Base-by-base conservation (phyloP, 306 rosid species). In the Ormosia emarginata region DNA sequence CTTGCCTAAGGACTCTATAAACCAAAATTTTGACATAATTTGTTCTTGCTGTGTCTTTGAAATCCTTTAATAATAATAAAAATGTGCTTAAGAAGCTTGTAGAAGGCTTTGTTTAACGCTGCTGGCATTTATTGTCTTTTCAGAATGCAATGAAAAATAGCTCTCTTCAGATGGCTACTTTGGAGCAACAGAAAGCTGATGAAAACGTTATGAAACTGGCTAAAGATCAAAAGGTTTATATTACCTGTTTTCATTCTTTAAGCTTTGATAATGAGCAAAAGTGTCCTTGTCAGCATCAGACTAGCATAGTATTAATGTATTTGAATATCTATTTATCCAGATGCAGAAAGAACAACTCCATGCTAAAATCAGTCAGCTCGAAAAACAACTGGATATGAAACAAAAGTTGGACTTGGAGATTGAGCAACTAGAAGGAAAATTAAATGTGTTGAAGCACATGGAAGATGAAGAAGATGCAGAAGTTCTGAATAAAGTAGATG, bases 391-490 rank as follows among this genome's bases (percentile, higher is more conserved):
- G 47, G 99, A 96, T 82, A 85, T 87, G 85, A 93, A 91, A 82
- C 99, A 96, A 90, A 88, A 90, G 57, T 84, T 96, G 75, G 99
- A 92, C 77, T 80, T 96, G 90, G 98, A 96, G 85, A 96, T 96
- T 88, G 93, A 93, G 85, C 91, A 88, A 61, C 85, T 94, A 37
- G 88, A 85, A 90, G 99, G 97, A 44, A 67, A 86, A 29, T 49
- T 96, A 62, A 96, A 88, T 88, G 97, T 96, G 44, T 86, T 94
- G 93, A 90, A 83, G 85, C 97, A 90, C 92, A 91, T 96, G 88
- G 94, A 84, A 83, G 99, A 90, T 79, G 97, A 89, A 61, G 96
- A 91, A 66, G 98, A 94, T 92, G 92, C 41, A 63, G 98, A 93
- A 90, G 85, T 96, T 79, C 78, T 96, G 78, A 76, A 91, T 66